Conservation (phyloP, 1,284 basidiomycete species). For the Ustilago vetiveriae region DNA sequence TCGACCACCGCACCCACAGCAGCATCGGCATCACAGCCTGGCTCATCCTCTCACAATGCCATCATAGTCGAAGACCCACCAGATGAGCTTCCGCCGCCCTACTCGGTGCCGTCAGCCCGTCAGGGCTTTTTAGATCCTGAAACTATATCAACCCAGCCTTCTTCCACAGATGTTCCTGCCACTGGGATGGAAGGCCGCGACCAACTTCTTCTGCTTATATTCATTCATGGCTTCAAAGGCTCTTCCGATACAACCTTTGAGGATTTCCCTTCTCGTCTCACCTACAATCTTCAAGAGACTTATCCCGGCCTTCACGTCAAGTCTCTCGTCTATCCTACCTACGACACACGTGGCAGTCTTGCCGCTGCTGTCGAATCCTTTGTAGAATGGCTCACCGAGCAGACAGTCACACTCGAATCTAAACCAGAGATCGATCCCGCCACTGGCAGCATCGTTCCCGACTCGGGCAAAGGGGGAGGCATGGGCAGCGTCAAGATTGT, state of each 20-base stretch:
- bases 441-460: conserved; percentile 24
- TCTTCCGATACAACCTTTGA: conserved; percentile 78
- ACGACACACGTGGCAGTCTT: conserved; percentile 75
- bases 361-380: conserved; percentile 49
- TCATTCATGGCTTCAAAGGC: conserved; percentile 73
- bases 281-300: conserved; percentile 75
- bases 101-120: conserved; percentile 5
- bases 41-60: conserved; percentile 23
- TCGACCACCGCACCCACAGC: neutral
- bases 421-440: conserved; percentile 43
- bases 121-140: conserved; percentile 16
- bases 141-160: neutral
- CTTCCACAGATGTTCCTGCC: conserved; percentile 3
- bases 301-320: conserved; percentile 73
- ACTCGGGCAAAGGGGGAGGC: conserved; percentile 48
- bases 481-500: conserved; percentile 73
- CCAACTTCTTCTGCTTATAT: conserved; percentile 51
- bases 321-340: conserved; percentile 84
- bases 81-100: conserved; percentile 6
- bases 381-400: conserved; percentile 69
- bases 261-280: conserved; percentile 79
- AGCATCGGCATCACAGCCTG: neutral
- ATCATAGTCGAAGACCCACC: conserved; percentile 38
- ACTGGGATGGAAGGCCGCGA: conserved; percentile 39
- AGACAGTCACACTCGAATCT: conserved; percentile 84